Conservation (phyloP, 2,329 filamentous ascomycete species). For the Fusarium tricinctum region DNA sequence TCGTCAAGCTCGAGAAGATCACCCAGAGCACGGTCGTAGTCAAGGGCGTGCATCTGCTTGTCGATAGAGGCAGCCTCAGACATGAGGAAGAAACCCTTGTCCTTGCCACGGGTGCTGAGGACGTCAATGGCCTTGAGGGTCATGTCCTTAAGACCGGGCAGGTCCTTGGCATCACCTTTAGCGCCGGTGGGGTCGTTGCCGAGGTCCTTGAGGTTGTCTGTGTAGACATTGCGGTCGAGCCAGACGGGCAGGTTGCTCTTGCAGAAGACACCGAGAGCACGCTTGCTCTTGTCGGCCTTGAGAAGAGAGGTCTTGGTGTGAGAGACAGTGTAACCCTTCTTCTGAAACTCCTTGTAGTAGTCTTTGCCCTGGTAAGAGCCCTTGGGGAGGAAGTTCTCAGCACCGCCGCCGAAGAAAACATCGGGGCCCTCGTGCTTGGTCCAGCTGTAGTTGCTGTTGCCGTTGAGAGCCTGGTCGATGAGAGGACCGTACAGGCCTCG, state of each 20-base stretch:
- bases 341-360: conserved; percentile 83
- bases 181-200: conserved; percentile 78
- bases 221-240: conserved; percentile 88
- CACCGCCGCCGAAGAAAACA: conserved; percentile 85
- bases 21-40: conserved; percentile 87
- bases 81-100: conserved; percentile 89
- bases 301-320: conserved; percentile 80
- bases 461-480: conserved; percentile 82
- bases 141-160: conserved; percentile 91
- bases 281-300: conserved; percentile 68
- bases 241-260: conserved; percentile 83
- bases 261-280: conserved; percentile 83
- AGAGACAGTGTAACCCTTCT: conserved; percentile 79
- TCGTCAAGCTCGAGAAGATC: conserved; percentile 90
- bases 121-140: conserved; percentile 88
- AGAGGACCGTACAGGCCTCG: conserved; percentile 78
- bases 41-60: conserved; percentile 89
- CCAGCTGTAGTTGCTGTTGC: conserved; percentile 85
- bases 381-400: conserved; percentile 80
- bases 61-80: conserved; percentile 87
- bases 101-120: conserved; percentile 74
- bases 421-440: conserved; percentile 80
- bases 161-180: conserved; percentile 74
- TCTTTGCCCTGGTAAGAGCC: conserved; percentile 77
- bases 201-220: conserved; percentile 74